Evolutionary conservation across 441 rosid genomes (phyloP), one percentile per base, ranked within the genome.

Genomic region (Syzygium syzygioides): DNA sequence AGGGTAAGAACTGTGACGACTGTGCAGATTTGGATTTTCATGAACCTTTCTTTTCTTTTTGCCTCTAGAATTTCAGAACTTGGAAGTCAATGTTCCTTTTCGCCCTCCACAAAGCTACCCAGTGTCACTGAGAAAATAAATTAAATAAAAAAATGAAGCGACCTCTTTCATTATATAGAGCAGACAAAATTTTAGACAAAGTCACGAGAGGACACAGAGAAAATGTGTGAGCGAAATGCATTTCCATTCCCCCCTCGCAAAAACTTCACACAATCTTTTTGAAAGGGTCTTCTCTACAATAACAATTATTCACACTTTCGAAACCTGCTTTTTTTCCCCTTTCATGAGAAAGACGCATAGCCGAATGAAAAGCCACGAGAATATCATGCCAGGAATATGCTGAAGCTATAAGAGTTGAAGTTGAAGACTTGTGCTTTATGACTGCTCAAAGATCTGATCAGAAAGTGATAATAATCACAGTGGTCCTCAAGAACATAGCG

Each of bases 401-500:
- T 83, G 59, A 91, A 79, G 85, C 89, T 87, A 91, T 71, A 90
- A 92, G 92, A 89, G 90, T 85, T 90, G 89, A 93, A 90, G 91
- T 80, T 90, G 80, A 76, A 92, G 91, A 91, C 89, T 90, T 86
- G 32, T 87, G n/a, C 88, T 54, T 83, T 85, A 71, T 86, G 89
- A 68, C 89, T 89, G 87, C 91, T 88, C 54, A 76, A 76, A 76
- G 83, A 76, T 76, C 83, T 76, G 34, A 45, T 48, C 64, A 79
- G 55, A 89, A 91, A 80, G 89, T 62, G 86, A 90, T 68, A 41
- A 76, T 76, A 41, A 76, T 45, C 83, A 50, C 41, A 52, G 92
- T 90, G 93, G 93, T 92, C 93, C 93, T 86, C 85, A 53, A 50
- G 89, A 89, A 90, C 86, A 90, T 91, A 87, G 91, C 86, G 91